Evolutionary conservation across 371 early-diverging fungal genomes (phyloP), one percentile per base, ranked within the genome.

Genomic region (Rhizopus delemar): DNA sequence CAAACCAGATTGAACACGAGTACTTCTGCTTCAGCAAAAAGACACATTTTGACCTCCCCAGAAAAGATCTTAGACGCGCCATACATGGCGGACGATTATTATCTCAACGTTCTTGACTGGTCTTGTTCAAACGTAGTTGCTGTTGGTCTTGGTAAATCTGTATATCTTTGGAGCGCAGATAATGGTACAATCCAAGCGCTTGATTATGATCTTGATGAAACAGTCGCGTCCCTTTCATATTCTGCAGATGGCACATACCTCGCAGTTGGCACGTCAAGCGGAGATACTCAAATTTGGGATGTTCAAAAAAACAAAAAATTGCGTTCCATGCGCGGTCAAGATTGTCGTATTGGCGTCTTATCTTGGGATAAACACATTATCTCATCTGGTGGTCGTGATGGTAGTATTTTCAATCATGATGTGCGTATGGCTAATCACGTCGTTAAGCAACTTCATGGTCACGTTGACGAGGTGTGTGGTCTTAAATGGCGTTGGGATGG

Each of bases 101-200:
- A 99, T 70, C 80, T 98, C 31, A 99, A 99, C 69, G 66, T 99
- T 43, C 72, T 99, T 31, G 98, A 97, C 67, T 99, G 99, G 99
- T 91, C 90, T 4, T 59, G 70, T 22, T 68, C 67, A 11, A 93
- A 96, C 54, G 71, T 89, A 12, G 72, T 99, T 9, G 95, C 95
- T 11, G 87, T 99, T 41, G 99, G 89, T 2, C 80, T 99, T 11
- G 93, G 87, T 59, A 85, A 90, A 38, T 80, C 86, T 8, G 90
- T 98, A 6, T 99, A 94, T 71, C 67, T 96, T 8, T 99, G 98
- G 95, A 93, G 95, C 73, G 93, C 92, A 1, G 83, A 84, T 38
- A 86, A 87, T 8, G 95, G 95, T 41, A 73, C 81, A 4, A 96
- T 95, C 4, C 66, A 67, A 35, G 74, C 76, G 7, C 71, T 97